Evolutionary conservation across 2,329 filamentous ascomycete genomes (phyloP).

Genomic region (Microdochium trichocladiopsis): DNA sequence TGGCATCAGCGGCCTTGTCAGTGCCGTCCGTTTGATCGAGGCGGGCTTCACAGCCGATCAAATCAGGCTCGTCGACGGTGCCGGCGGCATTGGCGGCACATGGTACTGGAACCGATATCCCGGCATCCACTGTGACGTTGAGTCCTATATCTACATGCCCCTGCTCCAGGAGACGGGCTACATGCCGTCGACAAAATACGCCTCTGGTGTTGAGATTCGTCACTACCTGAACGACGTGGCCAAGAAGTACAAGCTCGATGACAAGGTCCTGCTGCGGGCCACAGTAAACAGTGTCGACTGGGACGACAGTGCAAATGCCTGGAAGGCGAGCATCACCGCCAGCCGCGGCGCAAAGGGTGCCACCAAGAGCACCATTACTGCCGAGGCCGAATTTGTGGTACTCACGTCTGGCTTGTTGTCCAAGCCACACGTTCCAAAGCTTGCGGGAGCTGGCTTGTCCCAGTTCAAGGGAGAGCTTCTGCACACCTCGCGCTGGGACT

Average conservation of each 20-base stretch:
- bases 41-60: slow-evolving; percentile 25
- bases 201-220: slow-evolving; percentile 29
- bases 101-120: slow-evolving; percentile 48
- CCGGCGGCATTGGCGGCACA: slow-evolving; percentile 39
- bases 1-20: slow-evolving; percentile 15
- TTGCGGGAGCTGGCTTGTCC: slow-evolving; percentile 28
- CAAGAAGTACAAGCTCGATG: slow-evolving; percentile 32
- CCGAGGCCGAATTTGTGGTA: slow-evolving; percentile 30
- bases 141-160: slow-evolving; percentile 53
- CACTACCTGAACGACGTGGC: slow-evolving; percentile 36
- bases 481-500: slow-evolving; percentile 41
- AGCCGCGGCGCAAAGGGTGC: slow-evolving; percentile 14
- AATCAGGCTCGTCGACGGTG: slow-evolving; percentile 32
- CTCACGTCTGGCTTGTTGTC: slow-evolving; percentile 30
- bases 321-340: slow-evolving; percentile 17
- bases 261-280: slow-evolving; percentile 38
- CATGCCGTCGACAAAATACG: slow-evolving; percentile 41
- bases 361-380: slow-evolving; percentile 16
- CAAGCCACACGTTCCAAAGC: slow-evolving; percentile 32
- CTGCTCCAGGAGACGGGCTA: slow-evolving; percentile 53
- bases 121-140: slow-evolving; percentile 48
- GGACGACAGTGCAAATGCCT: slow-evolving; percentile 28
- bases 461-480: slow-evolving; percentile 32
- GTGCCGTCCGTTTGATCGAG: slow-evolving; percentile 23
- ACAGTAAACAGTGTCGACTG: slow-evolving; percentile 33